Evolutionary conservation across 2,329 filamentous ascomycete genomes (phyloP).

Genomic region (Shiraia bambusicola): DNA sequence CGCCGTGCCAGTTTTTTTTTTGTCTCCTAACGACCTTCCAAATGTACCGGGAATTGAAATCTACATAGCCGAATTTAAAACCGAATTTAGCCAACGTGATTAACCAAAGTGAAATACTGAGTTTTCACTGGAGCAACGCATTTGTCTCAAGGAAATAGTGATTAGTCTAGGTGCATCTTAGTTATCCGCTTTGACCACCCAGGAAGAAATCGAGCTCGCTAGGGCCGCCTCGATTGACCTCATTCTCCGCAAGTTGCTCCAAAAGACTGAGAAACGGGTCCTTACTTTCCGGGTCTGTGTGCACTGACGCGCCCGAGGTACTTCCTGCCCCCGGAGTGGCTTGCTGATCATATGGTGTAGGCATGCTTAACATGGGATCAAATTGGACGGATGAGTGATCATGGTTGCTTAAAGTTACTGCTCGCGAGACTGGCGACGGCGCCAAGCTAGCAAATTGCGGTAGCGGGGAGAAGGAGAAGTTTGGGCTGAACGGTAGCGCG

Average conservation of each 20-base stretch:
- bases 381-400: slow-evolving; percentile 25
- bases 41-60: slow-evolving; percentile 7
- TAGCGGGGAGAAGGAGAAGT: slow-evolving; percentile 42
- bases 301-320: slow-evolving; percentile 41
- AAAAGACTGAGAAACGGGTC: slow-evolving; percentile 78
- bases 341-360: slow-evolving; percentile 46
- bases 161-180: slow-evolving; percentile 19
- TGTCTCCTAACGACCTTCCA: slow-evolving; percentile 7
- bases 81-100: too few relatives aligned
- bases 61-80: not conserved
- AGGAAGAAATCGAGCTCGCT: slow-evolving; percentile 80
- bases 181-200: slow-evolving; percentile 30
- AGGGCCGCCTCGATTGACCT: slow-evolving; percentile 67
- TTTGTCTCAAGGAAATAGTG: not conserved
- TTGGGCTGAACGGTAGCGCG: slow-evolving; percentile 45
- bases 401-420: slow-evolving; percentile 20
- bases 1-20: slow-evolving; percentile 14
- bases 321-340: slow-evolving; percentile 49
- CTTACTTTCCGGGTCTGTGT: slow-evolving; percentile 59
- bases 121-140: not conserved
- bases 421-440: slow-evolving; percentile 31
- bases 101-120: slow-evolving; percentile 2
- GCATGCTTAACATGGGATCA: slow-evolving; percentile 47
- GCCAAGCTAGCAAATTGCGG: slow-evolving; percentile 38
- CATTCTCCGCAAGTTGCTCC: slow-evolving; percentile 81